These are phyloP conservation scores for Cytospora piceicola DNA, from an alignment of 2,329 filamentous ascomycete genomes.

Conservation along the genomic window DNA sequence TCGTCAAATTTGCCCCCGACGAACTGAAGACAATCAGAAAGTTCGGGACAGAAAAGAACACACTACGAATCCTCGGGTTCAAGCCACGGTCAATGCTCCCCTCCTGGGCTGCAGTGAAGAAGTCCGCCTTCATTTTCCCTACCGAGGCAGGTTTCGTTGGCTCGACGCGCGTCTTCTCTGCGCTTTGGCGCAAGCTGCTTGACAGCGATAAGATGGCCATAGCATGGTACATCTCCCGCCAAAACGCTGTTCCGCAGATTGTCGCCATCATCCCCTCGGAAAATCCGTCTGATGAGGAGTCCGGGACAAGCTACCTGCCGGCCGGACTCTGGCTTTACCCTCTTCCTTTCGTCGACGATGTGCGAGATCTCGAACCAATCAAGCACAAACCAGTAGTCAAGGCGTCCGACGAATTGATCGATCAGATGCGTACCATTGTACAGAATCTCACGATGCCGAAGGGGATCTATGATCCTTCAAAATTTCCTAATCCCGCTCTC, in stretches of 20 bases:
- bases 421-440: constrained; percentile 80
- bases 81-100: constrained; percentile 77
- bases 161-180: constrained; percentile 89
- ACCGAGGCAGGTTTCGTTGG: constrained; percentile 89
- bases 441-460: constrained; percentile 89
- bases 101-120: constrained; percentile 82
- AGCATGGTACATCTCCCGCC: constrained; percentile 85
- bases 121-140: constrained; percentile 91
- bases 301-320: constrained; percentile 71
- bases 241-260: constrained; percentile 77
- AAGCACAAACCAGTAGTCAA: constrained; percentile 47
- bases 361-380: constrained; percentile 71
- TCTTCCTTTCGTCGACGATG: constrained; percentile 86
- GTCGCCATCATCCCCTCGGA: constrained; percentile 80
- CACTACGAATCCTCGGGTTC: constrained; percentile 91
- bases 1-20: constrained; percentile 81
- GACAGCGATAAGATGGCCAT: constrained; percentile 80
- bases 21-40: constrained; percentile 78
- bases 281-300: constrained; percentile 65
- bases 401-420: constrained; percentile 72
- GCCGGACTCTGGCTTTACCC: constrained; percentile 88
- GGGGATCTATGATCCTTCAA: constrained; percentile 78
- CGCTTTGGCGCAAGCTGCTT: constrained; percentile 84
- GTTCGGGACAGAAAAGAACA: constrained; percentile 74
- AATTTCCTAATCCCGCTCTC: constrained; percentile 88